A percentile compares a stretch with the other conserved stretches of the same genome.
Evolutionary conservation across 257 asterid genomes (phyloP).

Genomic region (Solanum gandarillasii): DNA sequence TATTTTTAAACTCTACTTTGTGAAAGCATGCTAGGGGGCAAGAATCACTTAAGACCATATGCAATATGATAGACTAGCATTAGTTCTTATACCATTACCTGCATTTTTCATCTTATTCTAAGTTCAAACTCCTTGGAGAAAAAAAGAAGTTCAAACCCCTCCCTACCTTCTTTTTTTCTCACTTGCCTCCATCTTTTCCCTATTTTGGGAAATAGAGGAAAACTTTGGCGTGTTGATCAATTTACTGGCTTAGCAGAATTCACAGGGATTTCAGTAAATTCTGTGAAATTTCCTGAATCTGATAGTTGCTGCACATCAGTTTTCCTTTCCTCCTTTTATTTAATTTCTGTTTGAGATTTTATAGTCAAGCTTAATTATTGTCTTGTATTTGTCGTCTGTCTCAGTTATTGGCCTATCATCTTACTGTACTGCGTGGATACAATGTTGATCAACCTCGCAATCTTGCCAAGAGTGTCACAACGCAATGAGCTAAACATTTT

Average conservation of each 20-base stretch:
- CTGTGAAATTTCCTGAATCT: neutral
- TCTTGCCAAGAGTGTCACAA: constrained; percentile 97
- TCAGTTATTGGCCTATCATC: constrained; percentile 94
- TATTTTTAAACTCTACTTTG: neutral
- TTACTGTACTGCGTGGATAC: constrained; percentile 86
- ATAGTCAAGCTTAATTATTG: neutral
- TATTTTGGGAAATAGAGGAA: neutral
- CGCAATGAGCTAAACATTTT: constrained; percentile 37
- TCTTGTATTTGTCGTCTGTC: neutral
- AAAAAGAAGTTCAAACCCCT: neutral
- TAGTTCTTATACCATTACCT: neutral
- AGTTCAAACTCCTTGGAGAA: neutral
- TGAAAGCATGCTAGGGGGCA: neutral
- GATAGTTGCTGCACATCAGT: neutral
- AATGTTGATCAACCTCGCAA: constrained; percentile 97
- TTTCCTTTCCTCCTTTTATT: neutral
- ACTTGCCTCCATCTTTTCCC: neutral
- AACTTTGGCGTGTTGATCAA: neutral
- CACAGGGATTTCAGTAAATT: neutral
- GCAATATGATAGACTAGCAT: neutral
- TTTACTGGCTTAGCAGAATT: neutral
- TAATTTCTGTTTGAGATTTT: neutral
- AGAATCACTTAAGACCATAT: neutral
- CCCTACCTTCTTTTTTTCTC: neutral
- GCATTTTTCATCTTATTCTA: neutral